Evolutionary conservation across 805 yeast species (phyloP), one percentile per base, ranked within the genome.

Genomic region (Kodamaea restingae): DNA sequence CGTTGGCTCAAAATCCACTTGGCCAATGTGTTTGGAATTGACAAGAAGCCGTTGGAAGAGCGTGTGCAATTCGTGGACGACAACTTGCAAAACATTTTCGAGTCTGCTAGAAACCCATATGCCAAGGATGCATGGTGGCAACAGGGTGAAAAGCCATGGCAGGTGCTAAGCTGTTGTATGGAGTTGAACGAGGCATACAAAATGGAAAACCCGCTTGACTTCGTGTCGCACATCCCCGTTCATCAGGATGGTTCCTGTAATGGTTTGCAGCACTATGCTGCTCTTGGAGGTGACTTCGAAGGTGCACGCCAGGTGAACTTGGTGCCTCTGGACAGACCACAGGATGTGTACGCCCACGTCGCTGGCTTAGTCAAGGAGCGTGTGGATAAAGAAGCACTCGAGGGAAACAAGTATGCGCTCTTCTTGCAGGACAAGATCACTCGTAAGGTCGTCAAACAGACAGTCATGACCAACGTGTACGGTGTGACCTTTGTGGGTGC

Each of bases 401-500:
- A 64, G 2, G 84, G 81, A 7, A 70, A 75, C 44, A 73, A 71
- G 40, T 60, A 62, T 40, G 91, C 90, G 1, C 41, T 54, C n/a
- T 58, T 65, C 24, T 62, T 84, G 29, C 67, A 73, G 41, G 84
- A 81, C 37, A 74, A 79, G 43, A 76, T 91, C 41, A 75, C 81
- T 14, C 76, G 98, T 51, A 91, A 91, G 56, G 82, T 93, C 33
- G 96, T 93, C 26, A 91, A 91, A 57, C 98, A 91, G 59, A 88
- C 98, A 0, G 98, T 91, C 18, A 91, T 91, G 98, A 91, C 98
- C 0, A 90, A 88, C 54, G 98, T 91, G 26, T 91, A 91, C 57
- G 98, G 98, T 52, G 98, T 91, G 9, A 91, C 98, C 0, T 88
- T 76, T 56, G 76, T 87, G 45, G 98, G 98, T 12, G 98, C 98